Percentiles rank a stretch among this genome's conserved stretches.
These are phyloP conservation scores for Dentipellis fragilis DNA, from an alignment of 768 basidiomycete species.

Conservation along the genomic window DNA sequence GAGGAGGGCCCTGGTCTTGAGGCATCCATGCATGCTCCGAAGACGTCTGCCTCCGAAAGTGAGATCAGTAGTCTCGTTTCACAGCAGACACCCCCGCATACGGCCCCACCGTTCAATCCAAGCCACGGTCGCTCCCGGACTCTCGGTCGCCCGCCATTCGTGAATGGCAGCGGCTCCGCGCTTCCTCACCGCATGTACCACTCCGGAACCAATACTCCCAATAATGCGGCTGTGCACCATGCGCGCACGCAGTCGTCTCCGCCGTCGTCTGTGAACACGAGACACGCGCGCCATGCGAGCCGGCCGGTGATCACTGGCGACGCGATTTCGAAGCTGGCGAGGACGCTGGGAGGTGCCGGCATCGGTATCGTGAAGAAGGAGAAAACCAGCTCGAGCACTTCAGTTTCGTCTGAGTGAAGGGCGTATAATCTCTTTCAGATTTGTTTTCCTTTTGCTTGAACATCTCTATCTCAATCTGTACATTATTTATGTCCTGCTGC, in stretches of 20 bases:
- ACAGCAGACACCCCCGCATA: slow-evolving; percentile 17
- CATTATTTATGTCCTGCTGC: background rate
- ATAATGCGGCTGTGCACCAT: slow-evolving; percentile 30
- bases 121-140: slow-evolving; percentile 51
- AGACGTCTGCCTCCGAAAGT: slow-evolving; percentile 25
- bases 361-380: background rate
- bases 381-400: background rate
- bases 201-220: slow-evolving; percentile 32
- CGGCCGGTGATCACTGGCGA: slow-evolving; percentile 70
- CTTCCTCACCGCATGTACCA: slow-evolving; percentile 13
- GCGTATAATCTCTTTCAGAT: background rate
- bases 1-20: slow-evolving; percentile 22
- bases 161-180: background rate
- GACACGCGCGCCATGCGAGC: slow-evolving; percentile 32
- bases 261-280: slow-evolving; percentile 26
- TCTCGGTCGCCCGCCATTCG: slow-evolving; percentile 29
- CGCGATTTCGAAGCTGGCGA: slow-evolving; percentile 55
- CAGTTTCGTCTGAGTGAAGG: slow-evolving; percentile 15
- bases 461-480: background rate
- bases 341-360: slow-evolving; percentile 39
- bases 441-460: background rate
- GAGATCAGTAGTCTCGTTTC: slow-evolving; percentile 27
- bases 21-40: slow-evolving; percentile 51
- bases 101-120: slow-evolving; percentile 22
- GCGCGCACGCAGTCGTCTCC: slow-evolving; percentile 61